Conservation (phyloP, 768 basidiomycete genomes). For the Auriscalpium microsporum region DNA sequence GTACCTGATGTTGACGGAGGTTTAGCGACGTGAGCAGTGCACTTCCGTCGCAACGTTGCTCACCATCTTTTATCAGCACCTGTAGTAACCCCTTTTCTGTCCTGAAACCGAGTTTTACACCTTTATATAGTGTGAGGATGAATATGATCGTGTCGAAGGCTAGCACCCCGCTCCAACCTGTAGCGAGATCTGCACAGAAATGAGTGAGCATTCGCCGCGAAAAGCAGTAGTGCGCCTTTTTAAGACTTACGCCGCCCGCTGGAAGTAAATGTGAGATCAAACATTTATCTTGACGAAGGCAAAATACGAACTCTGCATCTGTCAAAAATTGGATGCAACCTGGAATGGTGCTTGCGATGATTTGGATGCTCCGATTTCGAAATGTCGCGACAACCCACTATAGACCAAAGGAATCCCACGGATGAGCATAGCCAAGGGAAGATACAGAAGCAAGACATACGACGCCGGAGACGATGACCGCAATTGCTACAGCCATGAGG, state of each 20-base stretch:
- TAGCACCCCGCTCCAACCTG: background rate
- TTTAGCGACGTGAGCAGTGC: too few relatives aligned
- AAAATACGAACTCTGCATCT: background rate
- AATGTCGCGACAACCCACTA: background rate
- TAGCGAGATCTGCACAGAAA: background rate
- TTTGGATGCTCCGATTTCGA: background rate
- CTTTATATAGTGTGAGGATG: background rate
- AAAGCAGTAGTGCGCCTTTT: too few relatives aligned
- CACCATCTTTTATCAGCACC: background rate
- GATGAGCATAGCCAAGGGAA: too few relatives aligned
- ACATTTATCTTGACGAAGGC: too few relatives aligned
- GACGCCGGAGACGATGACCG: background rate
- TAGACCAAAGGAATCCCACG: background rate
- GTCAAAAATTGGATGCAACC: background rate
- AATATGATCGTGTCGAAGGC: slow-evolving; percentile 1
- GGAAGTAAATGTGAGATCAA: background rate
- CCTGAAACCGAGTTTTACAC: background rate
- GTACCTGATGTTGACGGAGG: background rate
- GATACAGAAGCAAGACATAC: background rate
- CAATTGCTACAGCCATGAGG: background rate
- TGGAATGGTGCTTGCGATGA: background rate
- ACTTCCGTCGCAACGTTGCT: background rate
- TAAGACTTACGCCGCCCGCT: background rate
- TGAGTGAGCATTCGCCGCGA: too few relatives aligned
- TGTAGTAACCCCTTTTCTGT: background rate